Conservation (phyloP, 108 stramenopile species). For the Asterionellopsis glacialis region DNA sequence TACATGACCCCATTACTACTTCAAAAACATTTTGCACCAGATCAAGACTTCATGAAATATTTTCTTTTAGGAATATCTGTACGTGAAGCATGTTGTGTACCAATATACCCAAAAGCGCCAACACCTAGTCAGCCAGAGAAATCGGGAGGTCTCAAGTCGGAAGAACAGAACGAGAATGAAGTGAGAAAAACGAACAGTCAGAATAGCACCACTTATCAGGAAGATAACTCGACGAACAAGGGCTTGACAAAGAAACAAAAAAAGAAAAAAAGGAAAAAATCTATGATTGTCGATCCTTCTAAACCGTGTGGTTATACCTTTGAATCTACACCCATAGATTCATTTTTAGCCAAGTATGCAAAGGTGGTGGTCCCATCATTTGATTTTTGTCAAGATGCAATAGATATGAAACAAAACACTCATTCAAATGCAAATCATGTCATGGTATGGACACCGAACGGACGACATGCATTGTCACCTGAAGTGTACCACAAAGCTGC, state of each 20-base stretch:
- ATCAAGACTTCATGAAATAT: conserved; percentile 14
- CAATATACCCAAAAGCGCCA: conserved; percentile 15
- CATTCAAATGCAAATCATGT: conserved; percentile 34
- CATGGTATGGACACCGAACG: conserved; percentile 63
- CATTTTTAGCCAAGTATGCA: conserved; percentile 44
- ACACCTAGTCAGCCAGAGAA: too few relatives aligned
- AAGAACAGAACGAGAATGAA: too few relatives aligned
- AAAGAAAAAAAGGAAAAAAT: neutral
- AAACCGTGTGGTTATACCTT: conserved; percentile 69
- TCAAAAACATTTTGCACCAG: conserved; percentile 49
- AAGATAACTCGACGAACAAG: conserved; percentile 16
- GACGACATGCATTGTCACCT: conserved; percentile 56
- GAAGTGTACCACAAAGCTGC: conserved; percentile 47
- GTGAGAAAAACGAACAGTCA: too few relatives aligned
- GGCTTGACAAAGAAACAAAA: conserved; percentile 7
- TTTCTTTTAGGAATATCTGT: conserved; percentile 55
- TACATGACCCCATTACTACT: conserved; percentile 59
- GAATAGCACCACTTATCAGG: conserved; percentile 15
- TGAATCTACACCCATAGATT: conserved; percentile 25
- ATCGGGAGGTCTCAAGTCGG: too few relatives aligned
- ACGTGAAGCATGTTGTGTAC: conserved; percentile 61
- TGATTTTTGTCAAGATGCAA: conserved; percentile 17
- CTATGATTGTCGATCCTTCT: conserved; percentile 4
- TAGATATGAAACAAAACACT: neutral
- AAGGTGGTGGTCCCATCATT: conserved; percentile 67